A percentile compares a stretch with the other conserved stretches of the same genome.
Conservation (phyloP, 345 rosid species). For the Brassica rapa region DNA sequence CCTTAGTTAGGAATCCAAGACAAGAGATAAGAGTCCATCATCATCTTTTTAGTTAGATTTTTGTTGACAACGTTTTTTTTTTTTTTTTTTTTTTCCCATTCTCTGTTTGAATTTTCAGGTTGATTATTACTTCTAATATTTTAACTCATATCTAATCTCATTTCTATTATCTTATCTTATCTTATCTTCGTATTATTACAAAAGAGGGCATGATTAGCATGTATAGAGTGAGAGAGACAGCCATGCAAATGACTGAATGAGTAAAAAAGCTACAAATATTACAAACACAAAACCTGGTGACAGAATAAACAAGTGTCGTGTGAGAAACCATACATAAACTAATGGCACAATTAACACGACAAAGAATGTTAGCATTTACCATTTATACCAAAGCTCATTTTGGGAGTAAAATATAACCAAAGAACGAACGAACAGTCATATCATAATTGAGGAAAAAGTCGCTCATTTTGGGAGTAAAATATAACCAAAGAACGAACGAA, state of each 20-base stretch:
- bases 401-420: conserved; percentile 3
- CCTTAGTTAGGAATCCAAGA: conserved; percentile 41
- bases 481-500: conserved; percentile 10
- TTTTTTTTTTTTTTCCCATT: neutral
- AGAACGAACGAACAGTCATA: conserved; percentile 8
- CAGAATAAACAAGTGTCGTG: conserved; percentile 7
- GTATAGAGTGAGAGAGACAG: neutral
- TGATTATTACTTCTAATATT: neutral
- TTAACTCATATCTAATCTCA: neutral
- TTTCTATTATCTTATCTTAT: neutral
- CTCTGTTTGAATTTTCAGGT: conserved; percentile 9
- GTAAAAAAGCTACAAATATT: conserved; percentile 23
- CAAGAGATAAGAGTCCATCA: conserved; percentile 30
- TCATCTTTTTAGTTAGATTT: conserved; percentile 11
- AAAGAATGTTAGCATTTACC: conserved; percentile 31
- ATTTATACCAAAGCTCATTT: conserved; percentile 21
- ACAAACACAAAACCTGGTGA: conserved; percentile 27
- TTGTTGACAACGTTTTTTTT: conserved; percentile 31
- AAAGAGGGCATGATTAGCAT: neutral
- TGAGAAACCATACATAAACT: conserved; percentile 27
- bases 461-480: conserved; percentile 16
- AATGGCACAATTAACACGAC: conserved; percentile 35
- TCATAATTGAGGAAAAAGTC: conserved; percentile 23
- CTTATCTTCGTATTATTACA: neutral
- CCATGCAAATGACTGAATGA: neutral